These are phyloP conservation scores for Rubia balearica DNA, from an alignment of 305 asterid genomes.

Conservation along the genomic window DNA sequence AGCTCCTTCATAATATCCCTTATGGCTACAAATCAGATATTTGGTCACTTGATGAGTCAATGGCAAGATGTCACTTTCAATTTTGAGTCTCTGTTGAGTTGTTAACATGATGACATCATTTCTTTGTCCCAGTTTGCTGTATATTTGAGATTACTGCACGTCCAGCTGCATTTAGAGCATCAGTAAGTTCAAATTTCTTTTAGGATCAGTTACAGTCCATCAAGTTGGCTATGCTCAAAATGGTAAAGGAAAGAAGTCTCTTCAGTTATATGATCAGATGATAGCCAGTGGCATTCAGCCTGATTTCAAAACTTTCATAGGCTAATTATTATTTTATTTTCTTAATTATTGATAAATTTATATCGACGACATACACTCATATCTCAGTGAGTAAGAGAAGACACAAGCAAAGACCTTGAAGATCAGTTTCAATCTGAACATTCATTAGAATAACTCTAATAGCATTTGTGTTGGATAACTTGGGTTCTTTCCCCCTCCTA, in stretches of 20 bases:
- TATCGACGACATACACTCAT: too few relatives aligned
- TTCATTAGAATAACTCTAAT: too few relatives aligned
- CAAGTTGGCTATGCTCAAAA: conserved; percentile 40
- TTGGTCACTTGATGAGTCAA: conserved; percentile 94
- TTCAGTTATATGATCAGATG: conserved; percentile 51
- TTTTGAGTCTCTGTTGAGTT: conserved; percentile 1
- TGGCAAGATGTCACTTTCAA: too few relatives aligned
- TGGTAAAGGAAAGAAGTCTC: conserved; percentile 50
- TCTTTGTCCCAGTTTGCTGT: conserved; percentile 56
- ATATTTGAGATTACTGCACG: conserved; percentile 95
- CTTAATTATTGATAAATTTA: too few relatives aligned
- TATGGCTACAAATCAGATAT: conserved; percentile 94
- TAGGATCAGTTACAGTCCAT: background rate
- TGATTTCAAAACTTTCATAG: conserved; percentile 69
- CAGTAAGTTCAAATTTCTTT: conserved; percentile 45
- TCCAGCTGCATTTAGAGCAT: conserved; percentile 82
- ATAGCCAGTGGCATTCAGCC: conserved; percentile 50
- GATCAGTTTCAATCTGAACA: too few relatives aligned
- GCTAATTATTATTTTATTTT: conserved; percentile 36
- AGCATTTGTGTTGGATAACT: too few relatives aligned
- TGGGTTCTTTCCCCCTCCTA: too few relatives aligned
- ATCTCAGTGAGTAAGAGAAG: too few relatives aligned
- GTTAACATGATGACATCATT: conserved; percentile 14
- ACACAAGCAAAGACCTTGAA: too few relatives aligned
- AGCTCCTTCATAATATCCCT: conserved; percentile 67